These are phyloP conservation scores for Colletotrichum liriopes DNA, from an alignment of 2,329 filamentous ascomycete genomes.

Conservation along the genomic window DNA sequence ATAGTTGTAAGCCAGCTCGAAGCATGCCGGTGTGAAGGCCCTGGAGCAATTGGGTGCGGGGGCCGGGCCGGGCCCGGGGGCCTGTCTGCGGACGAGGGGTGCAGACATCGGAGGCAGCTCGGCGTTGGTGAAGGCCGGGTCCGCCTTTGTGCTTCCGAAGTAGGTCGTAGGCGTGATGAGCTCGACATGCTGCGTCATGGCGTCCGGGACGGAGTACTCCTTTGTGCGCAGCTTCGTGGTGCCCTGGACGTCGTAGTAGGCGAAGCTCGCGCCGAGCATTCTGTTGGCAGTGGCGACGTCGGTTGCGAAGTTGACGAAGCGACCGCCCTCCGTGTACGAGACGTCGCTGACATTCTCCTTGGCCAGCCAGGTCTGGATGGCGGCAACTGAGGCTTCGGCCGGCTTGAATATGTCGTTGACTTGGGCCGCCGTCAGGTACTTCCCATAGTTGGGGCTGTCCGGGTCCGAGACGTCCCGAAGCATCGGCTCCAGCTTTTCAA, in stretches of 20 bases:
- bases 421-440: slow-evolving; percentile 46
- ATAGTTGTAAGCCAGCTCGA: slow-evolving; percentile 65
- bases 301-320: slow-evolving; percentile 53
- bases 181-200: slow-evolving; percentile 57
- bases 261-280: slow-evolving; percentile 60
- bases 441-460: slow-evolving; percentile 47
- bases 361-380: slow-evolving; percentile 46
- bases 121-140: slow-evolving; percentile 33
- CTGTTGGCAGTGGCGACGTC: slow-evolving; percentile 54
- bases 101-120: slow-evolving; percentile 5
- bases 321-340: slow-evolving; percentile 42
- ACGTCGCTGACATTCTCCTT: slow-evolving; percentile 42
- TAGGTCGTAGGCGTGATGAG: slow-evolving; percentile 63
- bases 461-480: slow-evolving; percentile 48
- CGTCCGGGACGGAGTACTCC: slow-evolving; percentile 51
- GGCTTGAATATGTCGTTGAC: slow-evolving; percentile 47
- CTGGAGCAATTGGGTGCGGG: slow-evolving; percentile 48
- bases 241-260: slow-evolving; percentile 57
- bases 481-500: slow-evolving; percentile 46
- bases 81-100: slow-evolving; percentile 27
- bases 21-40: slow-evolving; percentile 62
- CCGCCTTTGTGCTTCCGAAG: slow-evolving; percentile 55
- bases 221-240: slow-evolving; percentile 52
- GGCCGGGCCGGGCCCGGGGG: slow-evolving; percentile 37
- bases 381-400: slow-evolving; percentile 43